Conservation (phyloP, 495 filamentous ascomycete species). For the Amniculicola lignicola region DNA sequence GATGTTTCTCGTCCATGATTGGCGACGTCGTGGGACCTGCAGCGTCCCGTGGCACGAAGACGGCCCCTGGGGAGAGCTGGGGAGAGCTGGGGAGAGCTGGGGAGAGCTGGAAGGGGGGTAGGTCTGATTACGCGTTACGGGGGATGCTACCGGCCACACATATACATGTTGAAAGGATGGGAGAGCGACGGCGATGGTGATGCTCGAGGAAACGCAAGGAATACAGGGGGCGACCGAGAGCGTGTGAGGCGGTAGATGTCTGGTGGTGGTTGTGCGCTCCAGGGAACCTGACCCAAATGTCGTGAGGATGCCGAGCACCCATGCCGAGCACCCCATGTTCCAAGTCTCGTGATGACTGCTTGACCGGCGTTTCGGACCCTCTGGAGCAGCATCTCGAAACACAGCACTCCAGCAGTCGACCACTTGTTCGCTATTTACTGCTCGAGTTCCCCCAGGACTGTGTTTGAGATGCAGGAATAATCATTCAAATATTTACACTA, state of each 20-base stretch:
- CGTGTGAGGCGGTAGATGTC: not conserved
- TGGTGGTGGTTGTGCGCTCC: not conserved
- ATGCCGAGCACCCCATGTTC: not conserved
- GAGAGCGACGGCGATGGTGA: not conserved
- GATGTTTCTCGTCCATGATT: conserved; percentile 36
- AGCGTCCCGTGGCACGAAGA: not conserved
- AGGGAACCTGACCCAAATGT: not conserved
- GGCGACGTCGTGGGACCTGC: not conserved
- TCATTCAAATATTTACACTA: conserved; percentile 20
- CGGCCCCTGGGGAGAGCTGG: not conserved
- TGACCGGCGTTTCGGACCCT: too few species aligned
- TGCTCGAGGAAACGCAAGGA: not conserved
- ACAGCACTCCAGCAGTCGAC: not conserved
- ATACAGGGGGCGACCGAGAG: not conserved
- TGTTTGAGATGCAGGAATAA: not conserved
- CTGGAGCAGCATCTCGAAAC: not conserved
- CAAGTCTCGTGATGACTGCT: not conserved
- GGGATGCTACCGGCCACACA: conserved; percentile 22
- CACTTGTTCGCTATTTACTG: not conserved
- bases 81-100: too few species aligned
- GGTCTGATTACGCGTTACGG: not conserved
- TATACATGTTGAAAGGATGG: conserved; percentile 23
- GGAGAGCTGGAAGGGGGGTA: not conserved
- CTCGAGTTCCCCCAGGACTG: not conserved
- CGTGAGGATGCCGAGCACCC: not conserved